Conservation (phyloP, 805 yeast genomes). For the Nakazawaea wickerhamii region DNA sequence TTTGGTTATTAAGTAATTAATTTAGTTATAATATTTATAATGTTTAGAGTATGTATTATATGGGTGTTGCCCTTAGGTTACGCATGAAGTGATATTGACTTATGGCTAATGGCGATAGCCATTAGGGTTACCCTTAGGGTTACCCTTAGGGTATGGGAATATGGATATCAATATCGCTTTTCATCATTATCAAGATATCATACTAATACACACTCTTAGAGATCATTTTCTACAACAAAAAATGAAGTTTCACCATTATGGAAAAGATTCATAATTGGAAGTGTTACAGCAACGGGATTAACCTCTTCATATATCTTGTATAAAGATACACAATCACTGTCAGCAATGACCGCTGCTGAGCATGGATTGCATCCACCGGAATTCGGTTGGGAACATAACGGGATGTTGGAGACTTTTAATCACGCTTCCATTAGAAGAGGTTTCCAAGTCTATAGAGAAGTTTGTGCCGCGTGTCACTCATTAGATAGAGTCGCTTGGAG, state of each 20-base stretch:
- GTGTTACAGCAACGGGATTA: conserved; percentile 70
- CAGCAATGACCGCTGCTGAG: conserved; percentile 98
- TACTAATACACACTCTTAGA: conserved; percentile 20
- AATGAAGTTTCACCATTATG: conserved; percentile 27
- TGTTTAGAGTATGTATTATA: conserved; percentile 9
- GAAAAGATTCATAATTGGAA: conserved; percentile 53
- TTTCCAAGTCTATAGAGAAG: conserved; percentile 97
- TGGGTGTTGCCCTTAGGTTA: too few relatives aligned
- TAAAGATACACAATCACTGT: conserved; percentile 80
- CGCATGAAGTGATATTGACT: not conserved
- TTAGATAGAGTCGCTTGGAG: conserved; percentile 98
- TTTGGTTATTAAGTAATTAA: too few relatives aligned
- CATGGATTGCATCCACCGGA: conserved; percentile 97
- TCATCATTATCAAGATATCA: too few relatives aligned
- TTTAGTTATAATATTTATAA: not conserved
- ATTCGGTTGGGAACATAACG: conserved; percentile 90
- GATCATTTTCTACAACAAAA: conserved; percentile 25
- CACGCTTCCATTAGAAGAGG: conserved; percentile 98
- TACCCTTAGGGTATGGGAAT: too few relatives aligned
- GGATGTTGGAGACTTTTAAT: conserved; percentile 86
- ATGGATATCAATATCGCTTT: too few relatives aligned
- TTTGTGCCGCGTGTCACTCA: conserved; percentile 98
- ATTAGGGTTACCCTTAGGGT: too few relatives aligned
- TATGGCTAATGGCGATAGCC: too few relatives aligned
- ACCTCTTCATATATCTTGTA: conserved; percentile 78